phyloP scores from a whole-genome alignment of 495 filamentous ascomycete genomes.

The Penicillium lividum region DNA sequence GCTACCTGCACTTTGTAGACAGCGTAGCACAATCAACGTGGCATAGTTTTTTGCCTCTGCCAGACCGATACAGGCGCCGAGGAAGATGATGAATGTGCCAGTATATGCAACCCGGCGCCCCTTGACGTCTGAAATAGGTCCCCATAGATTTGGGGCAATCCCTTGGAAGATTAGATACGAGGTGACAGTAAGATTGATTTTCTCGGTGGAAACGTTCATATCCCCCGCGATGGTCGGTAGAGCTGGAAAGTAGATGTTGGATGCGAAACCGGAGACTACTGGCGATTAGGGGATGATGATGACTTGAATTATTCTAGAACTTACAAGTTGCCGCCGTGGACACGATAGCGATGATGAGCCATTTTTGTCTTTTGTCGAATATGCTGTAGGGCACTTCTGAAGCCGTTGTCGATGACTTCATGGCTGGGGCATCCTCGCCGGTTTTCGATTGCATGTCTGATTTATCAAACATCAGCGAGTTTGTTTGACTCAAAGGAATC shows the following conservation, averaged over 20 bases:
- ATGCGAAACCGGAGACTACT: constrained; percentile 53
- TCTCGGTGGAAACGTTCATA: constrained; percentile 41
- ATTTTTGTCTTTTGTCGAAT: constrained; percentile 45
- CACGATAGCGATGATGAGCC: constrained; percentile 45
- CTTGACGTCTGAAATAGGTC: constrained; percentile 48
- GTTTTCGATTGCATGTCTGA: background rate
- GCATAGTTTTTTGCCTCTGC: constrained; percentile 49
- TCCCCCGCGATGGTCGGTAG: constrained; percentile 47
- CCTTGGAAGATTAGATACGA: constrained; percentile 56
- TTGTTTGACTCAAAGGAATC: too few species aligned
- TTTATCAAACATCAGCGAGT: too few species aligned
- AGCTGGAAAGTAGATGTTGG: constrained; percentile 57
- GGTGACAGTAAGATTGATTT: constrained; percentile 54
- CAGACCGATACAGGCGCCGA: constrained; percentile 50
- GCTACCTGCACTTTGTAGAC: constrained; percentile 52
- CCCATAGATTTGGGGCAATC: constrained; percentile 53
- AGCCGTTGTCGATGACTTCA: background rate
- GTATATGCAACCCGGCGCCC: constrained; percentile 50
- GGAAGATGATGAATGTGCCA: constrained; percentile 47
- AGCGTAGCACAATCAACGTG: constrained; percentile 47
- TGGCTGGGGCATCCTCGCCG: background rate
- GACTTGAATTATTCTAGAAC: background rate
- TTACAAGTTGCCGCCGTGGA: constrained; percentile 51
- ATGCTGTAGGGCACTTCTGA: constrained; percentile 16
- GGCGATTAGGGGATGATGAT: constrained; percentile 4